phyloP scores from a whole-genome alignment of 2,329 filamentous ascomycete species.

The Phaeomoniella chlamydospora region DNA sequence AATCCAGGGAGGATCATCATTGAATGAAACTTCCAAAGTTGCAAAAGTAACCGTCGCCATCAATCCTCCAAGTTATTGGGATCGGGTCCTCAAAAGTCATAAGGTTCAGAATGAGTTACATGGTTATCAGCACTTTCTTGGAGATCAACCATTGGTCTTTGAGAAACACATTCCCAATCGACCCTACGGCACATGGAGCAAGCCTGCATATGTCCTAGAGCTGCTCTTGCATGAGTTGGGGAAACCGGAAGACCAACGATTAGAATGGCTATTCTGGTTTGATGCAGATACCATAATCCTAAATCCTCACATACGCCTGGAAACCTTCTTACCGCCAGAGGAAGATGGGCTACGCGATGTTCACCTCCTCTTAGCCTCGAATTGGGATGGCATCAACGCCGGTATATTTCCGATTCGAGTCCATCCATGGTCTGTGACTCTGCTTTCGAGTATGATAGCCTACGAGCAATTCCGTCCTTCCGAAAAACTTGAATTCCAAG shows the following conservation, averaged over 20 bases:
- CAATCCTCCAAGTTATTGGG: no score
- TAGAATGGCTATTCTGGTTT: slow-evolving; percentile 22
- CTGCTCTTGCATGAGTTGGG: slow-evolving; percentile 18
- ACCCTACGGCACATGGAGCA: no score
- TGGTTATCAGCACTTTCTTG: slow-evolving; percentile 5
- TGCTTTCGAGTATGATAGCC: slow-evolving; percentile 15
- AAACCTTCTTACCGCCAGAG: slow-evolving; percentile 19
- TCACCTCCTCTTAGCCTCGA: slow-evolving; percentile 16
- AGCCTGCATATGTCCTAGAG: slow-evolving; percentile 12
- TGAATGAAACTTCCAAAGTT: no score
- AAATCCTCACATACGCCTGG: slow-evolving; percentile 18
- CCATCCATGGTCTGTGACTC: slow-evolving; percentile 17
- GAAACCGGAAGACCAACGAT: slow-evolving; percentile 14
- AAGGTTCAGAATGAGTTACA: slow-evolving; percentile 2
- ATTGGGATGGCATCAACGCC: slow-evolving; percentile 19
- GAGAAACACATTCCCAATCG: slow-evolving; percentile 5
- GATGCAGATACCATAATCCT: slow-evolving; percentile 19
- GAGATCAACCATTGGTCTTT: neutral
- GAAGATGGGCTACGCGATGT: no score
- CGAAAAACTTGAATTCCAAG: slow-evolving; percentile 9
- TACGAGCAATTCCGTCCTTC: slow-evolving; percentile 12
- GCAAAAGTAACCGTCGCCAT: no score
- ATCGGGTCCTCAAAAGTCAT: no score
- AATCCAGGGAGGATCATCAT: no score
- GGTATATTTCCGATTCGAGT: slow-evolving; percentile 20